Evolutionary conservation across 164 flowering plant species (phyloP).

Genomic region (Sedum album): DNA sequence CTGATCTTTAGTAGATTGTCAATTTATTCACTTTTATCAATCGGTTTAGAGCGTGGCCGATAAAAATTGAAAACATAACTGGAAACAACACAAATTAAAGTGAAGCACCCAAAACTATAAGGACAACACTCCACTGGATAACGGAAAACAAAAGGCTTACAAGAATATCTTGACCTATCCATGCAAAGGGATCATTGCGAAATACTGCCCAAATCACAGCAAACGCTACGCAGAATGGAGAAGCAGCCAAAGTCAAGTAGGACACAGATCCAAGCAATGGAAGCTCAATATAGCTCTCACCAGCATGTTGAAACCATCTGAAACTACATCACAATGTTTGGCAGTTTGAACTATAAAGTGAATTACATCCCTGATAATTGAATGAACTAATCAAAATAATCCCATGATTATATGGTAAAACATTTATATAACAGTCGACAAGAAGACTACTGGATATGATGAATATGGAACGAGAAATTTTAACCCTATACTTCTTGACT

Average conservation of each 20-base stretch:
- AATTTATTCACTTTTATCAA: no score
- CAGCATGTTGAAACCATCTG: constrained; percentile 78
- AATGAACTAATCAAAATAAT: background rate
- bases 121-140: no score
- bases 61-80: no score
- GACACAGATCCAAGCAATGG: constrained; percentile 88
- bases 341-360: background rate
- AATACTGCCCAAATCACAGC: constrained; percentile 85
- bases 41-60: no score
- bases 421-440: background rate
- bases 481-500: background rate
- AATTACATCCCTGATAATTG: background rate
- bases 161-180: constrained; percentile 99
- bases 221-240: constrained; percentile 90
- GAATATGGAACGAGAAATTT: no score
- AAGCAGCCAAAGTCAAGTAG: constrained; percentile 71
- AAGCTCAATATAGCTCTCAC: constrained; percentile 61
- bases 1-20: no score
- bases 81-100: no score
- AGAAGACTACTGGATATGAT: no score
- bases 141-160: constrained; percentile 38
- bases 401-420: background rate
- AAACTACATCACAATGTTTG: constrained; percentile 10
- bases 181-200: constrained; percentile 64
- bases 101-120: no score